Base-by-base conservation (phyloP, 2,329 filamentous ascomycete genomes). In the Epichloe brachyelytri region DNA sequence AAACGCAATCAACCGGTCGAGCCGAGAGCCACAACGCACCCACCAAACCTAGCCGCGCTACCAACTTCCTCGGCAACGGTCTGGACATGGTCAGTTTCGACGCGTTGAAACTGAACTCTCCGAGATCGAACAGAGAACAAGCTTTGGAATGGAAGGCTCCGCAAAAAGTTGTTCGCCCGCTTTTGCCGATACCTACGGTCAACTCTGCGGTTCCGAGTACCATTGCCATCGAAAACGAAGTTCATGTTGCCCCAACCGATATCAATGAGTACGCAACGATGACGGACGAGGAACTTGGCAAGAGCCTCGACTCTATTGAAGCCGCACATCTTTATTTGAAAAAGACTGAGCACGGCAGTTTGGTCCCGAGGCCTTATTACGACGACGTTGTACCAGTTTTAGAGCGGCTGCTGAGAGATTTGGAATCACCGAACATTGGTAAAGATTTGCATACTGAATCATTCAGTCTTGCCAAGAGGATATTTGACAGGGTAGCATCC, bases 401-500 rank as follows among this genome's bases (percentile, higher is more conserved):
- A 30, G 51, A 56, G 14, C 43, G 33, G 8, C 30, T 59, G 8
- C 41, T 57, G 0, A 8, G 41, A 12, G 46, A 57, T 11, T 22
- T 57, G 17, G 54, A 53, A 14, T 20, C n/a, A 2, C 4, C 20
- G 7, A 39, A 47, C 12, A 19, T 39, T 8, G 15, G 46, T 34
- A 22, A n/a, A 4, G 12, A 43, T 10, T 40, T 39, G 43, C 11
- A 26, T 17, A 19, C 40, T 4, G 50, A 55, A 30, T 46, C n/a
- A 34, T 10, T 58, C 5, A 45, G 51, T 20, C 26, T 47, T 2
- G 60, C 58, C 11, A 53, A 54, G 20, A 19, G 39, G 6, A 44
- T 60, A 7, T 50, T 66, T 12, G 39, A 56, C 37, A 49, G 19
- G 5, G 20, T 64, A 37, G 51, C 55, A 10, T 52, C 44, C 15